A percentile compares a stretch with the other conserved stretches of the same genome.
Conservation (phyloP, 202 grass and related monocot genomes). For the Setaria viridis region DNA sequence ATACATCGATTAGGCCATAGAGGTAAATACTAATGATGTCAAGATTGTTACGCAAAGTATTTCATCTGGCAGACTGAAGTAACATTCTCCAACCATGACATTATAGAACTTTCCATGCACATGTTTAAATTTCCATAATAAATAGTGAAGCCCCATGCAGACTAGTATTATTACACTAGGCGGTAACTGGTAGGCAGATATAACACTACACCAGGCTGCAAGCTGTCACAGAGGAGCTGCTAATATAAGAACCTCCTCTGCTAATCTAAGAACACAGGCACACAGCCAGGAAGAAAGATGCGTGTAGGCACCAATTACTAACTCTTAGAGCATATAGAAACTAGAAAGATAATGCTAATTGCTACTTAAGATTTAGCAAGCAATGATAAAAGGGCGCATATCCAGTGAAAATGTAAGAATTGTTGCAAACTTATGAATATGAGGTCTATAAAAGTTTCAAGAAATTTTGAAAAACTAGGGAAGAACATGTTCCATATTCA, state of each 20-base stretch:
- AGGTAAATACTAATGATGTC: neutral
- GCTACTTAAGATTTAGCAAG: constrained; percentile 10
- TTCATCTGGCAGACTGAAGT: neutral
- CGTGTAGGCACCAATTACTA: neutral
- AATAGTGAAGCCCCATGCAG: neutral
- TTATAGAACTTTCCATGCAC: neutral
- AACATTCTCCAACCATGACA: neutral
- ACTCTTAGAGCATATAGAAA: neutral
- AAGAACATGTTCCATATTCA: neutral
- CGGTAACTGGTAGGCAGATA: neutral
- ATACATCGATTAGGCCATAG: neutral
- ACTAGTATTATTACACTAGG: neutral
- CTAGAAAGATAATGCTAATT: neutral
- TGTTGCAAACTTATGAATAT: neutral
- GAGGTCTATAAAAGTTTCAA: neutral
- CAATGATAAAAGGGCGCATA: too few relatives aligned
- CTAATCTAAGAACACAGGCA: neutral
- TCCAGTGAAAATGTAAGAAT: neutral
- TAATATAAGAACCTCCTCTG: constrained; percentile 1
- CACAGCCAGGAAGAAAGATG: neutral
- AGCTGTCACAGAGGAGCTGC: neutral
- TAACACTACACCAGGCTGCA: neutral
- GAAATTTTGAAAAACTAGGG: neutral
- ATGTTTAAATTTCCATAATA: neutral
- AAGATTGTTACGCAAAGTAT: neutral